A percentile compares a stretch with the other conserved stretches of the same genome.
These are phyloP conservation scores for Globisporangium heterothallicum DNA, from an alignment of 352 stramenopile species.

Conservation along the genomic window DNA sequence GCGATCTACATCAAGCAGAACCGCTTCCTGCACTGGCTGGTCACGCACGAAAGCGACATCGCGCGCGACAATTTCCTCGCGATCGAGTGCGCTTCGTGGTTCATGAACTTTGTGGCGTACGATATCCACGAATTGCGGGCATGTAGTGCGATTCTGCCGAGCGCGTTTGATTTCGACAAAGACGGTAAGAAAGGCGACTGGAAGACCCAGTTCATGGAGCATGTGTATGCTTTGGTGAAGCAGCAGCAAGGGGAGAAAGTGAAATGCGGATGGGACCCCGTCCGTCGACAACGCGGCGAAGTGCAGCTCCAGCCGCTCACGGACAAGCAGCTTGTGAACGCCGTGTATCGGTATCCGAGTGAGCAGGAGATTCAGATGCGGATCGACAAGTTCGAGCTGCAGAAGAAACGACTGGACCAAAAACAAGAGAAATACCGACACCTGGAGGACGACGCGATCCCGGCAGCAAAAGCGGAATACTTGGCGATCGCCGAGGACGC, in stretches of 20 bases:
- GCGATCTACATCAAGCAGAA: constrained; percentile 78
- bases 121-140: constrained; percentile 68
- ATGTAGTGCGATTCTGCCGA: constrained; percentile 39
- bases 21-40: constrained; percentile 67
- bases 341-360: constrained; percentile 62
- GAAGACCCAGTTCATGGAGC: constrained; percentile 56
- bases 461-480: constrained; percentile 71
- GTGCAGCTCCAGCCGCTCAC: constrained; percentile 54
- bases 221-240: constrained; percentile 44
- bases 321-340: constrained; percentile 55
- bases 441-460: constrained; percentile 48
- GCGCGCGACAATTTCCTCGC: constrained; percentile 65
- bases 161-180: constrained; percentile 70
- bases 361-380: constrained; percentile 54
- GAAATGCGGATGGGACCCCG: constrained; percentile 57
- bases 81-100: constrained; percentile 49
- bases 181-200: constrained; percentile 61
- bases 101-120: constrained; percentile 59
- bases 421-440: constrained; percentile 33
- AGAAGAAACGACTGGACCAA: constrained; percentile 35
- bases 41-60: constrained; percentile 69
- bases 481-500: constrained; percentile 66
- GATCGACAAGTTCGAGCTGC: constrained; percentile 55
- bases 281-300: constrained; percentile 29
- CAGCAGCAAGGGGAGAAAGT: constrained; percentile 57